Evolutionary conservation across 1,139 yeast species (phyloP), one percentile per base, ranked within the genome.

Genomic region (Saccharomyces pastorianus): DNA sequence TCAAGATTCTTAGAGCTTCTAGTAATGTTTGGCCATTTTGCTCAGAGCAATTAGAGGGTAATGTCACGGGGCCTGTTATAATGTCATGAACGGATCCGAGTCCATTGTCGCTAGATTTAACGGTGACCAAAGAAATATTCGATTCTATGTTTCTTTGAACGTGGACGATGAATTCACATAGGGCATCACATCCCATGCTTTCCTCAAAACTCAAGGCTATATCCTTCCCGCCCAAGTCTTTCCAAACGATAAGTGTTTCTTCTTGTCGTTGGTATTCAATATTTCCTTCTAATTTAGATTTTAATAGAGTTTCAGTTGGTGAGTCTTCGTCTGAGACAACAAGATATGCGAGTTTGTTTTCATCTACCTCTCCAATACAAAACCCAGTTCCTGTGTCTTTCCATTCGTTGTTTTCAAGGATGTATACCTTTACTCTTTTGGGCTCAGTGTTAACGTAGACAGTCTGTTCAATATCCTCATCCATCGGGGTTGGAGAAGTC

Each of bases 241-340:
- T 88, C 98, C 99, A 93, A 23, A 93, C 96, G 23, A 93, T 88
- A 51, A 93, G 74, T 0, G 97, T 90, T 59, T 90, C 97, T 67
- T 93, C 98, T 66, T 91, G 97, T 64, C 96, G 79, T 68, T 91
- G 98, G 67, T 87, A 91, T 63, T 88, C 96, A 2, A 84, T 85
- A 34, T 81, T 73, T 0, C 96, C 96, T 62, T 82, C 83, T 26
- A 93, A 76, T 55, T 71, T 76, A 6, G 93, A 82, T 64, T 81
- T 79, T 51, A 93, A 73, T 29, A 93, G 73, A 20, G 83, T 73
- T 38, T 84, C 83, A 3, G 77, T 73, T 2, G 81, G 74, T 59
- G 84, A 77, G 26, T 78, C 72, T 68, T 91, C 98, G 67, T 85
- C 84, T 55, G 83, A 76, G 25, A 93, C 98, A 14, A 84, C 68